Evolutionary conservation across 768 basidiomycete species (phyloP).

Genomic region (Heimioporus sp.): DNA sequence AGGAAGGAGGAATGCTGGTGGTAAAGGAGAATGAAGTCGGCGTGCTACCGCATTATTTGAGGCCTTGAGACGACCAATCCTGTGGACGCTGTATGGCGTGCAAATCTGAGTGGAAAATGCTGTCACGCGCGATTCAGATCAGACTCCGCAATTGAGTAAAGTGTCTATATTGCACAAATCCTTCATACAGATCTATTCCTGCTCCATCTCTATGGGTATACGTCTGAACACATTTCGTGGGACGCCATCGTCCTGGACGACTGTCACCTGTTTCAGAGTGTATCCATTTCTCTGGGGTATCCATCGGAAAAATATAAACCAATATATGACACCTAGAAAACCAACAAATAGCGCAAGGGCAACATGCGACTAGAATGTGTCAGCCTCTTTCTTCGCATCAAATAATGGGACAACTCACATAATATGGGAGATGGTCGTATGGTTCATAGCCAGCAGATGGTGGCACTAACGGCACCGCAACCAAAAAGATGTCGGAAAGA

Average conservation of each 20-base stretch:
- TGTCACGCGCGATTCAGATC: conserved; percentile 5
- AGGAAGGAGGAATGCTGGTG: neutral
- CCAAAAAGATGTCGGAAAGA: conserved; percentile 62
- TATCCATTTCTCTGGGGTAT: conserved; percentile 50
- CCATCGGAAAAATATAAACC: conserved; percentile 53
- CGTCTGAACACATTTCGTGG: conserved; percentile 51
- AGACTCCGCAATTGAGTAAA: conserved; percentile 1
- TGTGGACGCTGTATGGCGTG: conserved; percentile 14
- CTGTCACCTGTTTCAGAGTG: conserved; percentile 44
- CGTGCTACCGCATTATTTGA: conserved; percentile 27
- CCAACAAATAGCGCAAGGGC: conserved; percentile 47
- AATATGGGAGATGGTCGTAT: conserved; percentile 65
- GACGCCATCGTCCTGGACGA: conserved; percentile 56
- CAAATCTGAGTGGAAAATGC: conserved; percentile 19
- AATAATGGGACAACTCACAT: conserved; percentile 42
- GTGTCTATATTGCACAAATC: neutral
- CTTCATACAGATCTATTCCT: neutral
- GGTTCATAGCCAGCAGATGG: conserved; percentile 49
- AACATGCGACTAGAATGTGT: conserved; percentile 44
- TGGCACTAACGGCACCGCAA: conserved; percentile 62
- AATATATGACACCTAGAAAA: conserved; percentile 51
- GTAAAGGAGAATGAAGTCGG: conserved; percentile 1
- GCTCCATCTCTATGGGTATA: conserved; percentile 21
- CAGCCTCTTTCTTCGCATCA: neutral
- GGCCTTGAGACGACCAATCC: conserved; percentile 19